A percentile compares a stretch with the other conserved stretches of the same genome.
phyloP scores from a whole-genome alignment of 306 rosid species.

The Ziziphus jujuba region DNA sequence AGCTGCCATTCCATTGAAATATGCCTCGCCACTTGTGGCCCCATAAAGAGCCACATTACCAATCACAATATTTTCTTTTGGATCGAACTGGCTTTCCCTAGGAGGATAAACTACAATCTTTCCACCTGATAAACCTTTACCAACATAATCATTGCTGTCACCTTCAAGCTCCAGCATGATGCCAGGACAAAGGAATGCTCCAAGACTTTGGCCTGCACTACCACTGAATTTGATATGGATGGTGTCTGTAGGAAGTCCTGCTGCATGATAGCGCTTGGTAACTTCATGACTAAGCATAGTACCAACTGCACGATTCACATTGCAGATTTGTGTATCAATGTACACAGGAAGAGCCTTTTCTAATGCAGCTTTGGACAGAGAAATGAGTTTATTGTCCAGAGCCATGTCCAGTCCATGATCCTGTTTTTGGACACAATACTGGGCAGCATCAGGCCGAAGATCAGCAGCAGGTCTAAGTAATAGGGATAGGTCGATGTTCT shows the following conservation, averaged over 20 bases:
- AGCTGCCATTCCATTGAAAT: slow-evolving; percentile 99
- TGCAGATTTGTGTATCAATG: slow-evolving; percentile 70
- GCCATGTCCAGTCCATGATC: slow-evolving; percentile 95
- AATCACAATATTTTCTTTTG: slow-evolving; percentile 85
- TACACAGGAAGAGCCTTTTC: slow-evolving; percentile 88
- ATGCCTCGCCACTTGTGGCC: slow-evolving; percentile 91
- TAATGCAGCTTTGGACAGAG: slow-evolving; percentile 70
- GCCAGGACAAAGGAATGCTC: slow-evolving; percentile 98
- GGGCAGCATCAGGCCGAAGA: slow-evolving; percentile 92
- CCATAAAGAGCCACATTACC: slow-evolving; percentile 98
- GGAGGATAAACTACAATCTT: slow-evolving; percentile 95
- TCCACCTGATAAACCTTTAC: slow-evolving; percentile 97
- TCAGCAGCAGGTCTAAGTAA: slow-evolving; percentile 96
- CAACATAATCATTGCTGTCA: slow-evolving; percentile 94
- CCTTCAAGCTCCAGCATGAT: slow-evolving; percentile 95
- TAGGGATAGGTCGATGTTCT: slow-evolving; percentile 79
- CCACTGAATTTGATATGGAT: slow-evolving; percentile 84
- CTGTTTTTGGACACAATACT: slow-evolving; percentile 87
- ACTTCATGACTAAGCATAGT: slow-evolving; percentile 99
- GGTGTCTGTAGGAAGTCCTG: slow-evolving; percentile 90
- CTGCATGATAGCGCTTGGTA: slow-evolving; percentile 74
- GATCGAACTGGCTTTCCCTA: slow-evolving; percentile 75
- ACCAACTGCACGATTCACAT: slow-evolving; percentile 94
- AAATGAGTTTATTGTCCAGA: slow-evolving; percentile 76
- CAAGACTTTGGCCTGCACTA: slow-evolving; percentile 98